Evolutionary conservation across 805 yeast species (phyloP).

Genomic region (Nakazawaea wyomingensis): DNA sequence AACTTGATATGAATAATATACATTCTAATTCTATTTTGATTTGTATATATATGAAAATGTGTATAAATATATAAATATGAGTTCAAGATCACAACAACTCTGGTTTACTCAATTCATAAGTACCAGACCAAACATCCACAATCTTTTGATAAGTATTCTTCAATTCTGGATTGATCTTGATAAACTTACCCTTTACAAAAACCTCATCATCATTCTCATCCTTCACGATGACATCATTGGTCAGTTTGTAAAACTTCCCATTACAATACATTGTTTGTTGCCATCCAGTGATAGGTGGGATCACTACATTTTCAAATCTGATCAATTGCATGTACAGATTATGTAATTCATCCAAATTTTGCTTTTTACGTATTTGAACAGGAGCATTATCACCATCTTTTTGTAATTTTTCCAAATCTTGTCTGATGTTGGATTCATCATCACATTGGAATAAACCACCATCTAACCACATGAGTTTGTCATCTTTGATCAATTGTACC

Average conservation of each 20-base stretch:
- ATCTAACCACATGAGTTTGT: not conserved
- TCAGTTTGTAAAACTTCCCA: not conserved
- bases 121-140: not conserved
- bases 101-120: not conserved
- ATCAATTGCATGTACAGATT: not conserved
- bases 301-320: not conserved
- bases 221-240: not conserved
- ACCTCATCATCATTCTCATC: constrained; percentile 2
- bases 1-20: too few relatives aligned
- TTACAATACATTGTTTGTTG: constrained; percentile 5
- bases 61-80: not conserved
- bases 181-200: not conserved
- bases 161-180: constrained; percentile 1
- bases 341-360: not conserved
- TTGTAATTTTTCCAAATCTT: not conserved
- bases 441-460: constrained; percentile 5
- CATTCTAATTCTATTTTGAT: too few relatives aligned
- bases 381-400: constrained; percentile 2
- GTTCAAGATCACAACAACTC: not conserved
- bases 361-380: not conserved
- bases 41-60: too few relatives aligned
- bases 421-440: not conserved
- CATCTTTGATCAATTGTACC: constrained; percentile 2
- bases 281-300: constrained; percentile 5
- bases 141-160: not conserved